A percentile compares a stretch with the other conserved stretches of the same genome.
phyloP scores from a whole-genome alignment of 1,139 yeast genomes.

The Tardiomyces depauwii region DNA sequence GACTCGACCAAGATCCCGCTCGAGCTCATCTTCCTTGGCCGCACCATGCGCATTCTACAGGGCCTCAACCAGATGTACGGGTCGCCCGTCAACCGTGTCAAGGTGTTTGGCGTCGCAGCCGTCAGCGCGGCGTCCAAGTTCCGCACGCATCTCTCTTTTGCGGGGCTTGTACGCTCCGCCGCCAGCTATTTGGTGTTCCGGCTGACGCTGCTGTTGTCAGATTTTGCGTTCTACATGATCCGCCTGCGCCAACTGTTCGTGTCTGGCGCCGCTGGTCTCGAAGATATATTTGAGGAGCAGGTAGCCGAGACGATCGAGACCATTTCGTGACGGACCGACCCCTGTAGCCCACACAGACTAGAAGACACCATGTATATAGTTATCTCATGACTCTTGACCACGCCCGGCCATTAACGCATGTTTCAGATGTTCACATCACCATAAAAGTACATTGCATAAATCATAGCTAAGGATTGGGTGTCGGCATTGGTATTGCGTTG shows the following conservation, averaged over 20 bases:
- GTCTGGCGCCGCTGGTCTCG: neutral
- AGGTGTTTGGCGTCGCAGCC: conserved; percentile 32
- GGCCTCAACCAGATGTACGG: conserved; percentile 55
- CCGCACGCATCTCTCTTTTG: neutral
- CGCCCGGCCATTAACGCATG: too few relatives aligned
- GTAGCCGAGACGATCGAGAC: neutral
- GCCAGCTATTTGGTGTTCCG: neutral
- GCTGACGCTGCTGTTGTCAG: neutral
- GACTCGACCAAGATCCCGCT: conserved; percentile 60
- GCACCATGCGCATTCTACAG: conserved; percentile 68
- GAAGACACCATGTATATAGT: too few relatives aligned
- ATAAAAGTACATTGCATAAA: neutral
- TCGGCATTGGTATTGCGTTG: too few relatives aligned
- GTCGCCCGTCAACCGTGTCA: conserved; percentile 63
- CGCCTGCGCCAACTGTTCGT: neutral
- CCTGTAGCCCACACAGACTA: too few relatives aligned
- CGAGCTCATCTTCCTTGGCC: conserved; percentile 51
- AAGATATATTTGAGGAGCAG: neutral
- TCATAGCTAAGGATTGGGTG: neutral
- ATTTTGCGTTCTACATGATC: neutral
- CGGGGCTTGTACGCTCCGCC: neutral
- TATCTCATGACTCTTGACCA: too few relatives aligned
- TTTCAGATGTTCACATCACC: too few relatives aligned
- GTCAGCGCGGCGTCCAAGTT: neutral
- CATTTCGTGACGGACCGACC: neutral